These are phyloP conservation scores for Stentor roeselii DNA, from an alignment of 73 alveolate genomes.

Conservation along the genomic window DNA sequence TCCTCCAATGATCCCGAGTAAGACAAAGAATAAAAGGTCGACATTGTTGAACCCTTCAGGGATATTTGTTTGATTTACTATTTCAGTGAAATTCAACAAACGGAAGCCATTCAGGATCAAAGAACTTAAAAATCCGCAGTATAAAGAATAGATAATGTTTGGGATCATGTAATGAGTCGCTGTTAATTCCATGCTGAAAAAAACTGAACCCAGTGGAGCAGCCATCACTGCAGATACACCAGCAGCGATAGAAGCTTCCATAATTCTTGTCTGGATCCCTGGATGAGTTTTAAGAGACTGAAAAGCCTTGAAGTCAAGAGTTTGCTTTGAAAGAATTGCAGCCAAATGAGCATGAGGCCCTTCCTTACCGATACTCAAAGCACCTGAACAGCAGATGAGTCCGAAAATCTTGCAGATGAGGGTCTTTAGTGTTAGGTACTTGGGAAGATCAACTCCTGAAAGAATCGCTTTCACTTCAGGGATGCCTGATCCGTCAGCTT, in stretches of 20 bases:
- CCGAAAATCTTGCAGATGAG: conserved; percentile 83
- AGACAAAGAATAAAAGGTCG: neutral
- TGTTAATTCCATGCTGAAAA: conserved; percentile 90
- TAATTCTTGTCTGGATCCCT: conserved; percentile 50
- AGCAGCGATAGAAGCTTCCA: conserved; percentile 82
- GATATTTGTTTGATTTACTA: conserved; percentile 35
- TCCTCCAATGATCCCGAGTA: neutral
- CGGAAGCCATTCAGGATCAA: conserved; percentile 26
- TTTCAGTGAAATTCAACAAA: conserved; percentile 40
- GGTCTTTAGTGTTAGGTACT: conserved; percentile 73
- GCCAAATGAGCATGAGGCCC: conserved; percentile 95
- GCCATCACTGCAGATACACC: conserved; percentile 91
- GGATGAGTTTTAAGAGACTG: conserved; percentile 16
- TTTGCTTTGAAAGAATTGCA: conserved; percentile 67
- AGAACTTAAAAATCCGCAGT: conserved; percentile 55
- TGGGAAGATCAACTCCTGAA: conserved; percentile 80
- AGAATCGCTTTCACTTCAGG: conserved; percentile 91
- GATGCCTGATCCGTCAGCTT: conserved; percentile 94
- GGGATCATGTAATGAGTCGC: conserved; percentile 84
- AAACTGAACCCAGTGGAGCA: conserved; percentile 94
- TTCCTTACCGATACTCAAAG: conserved; percentile 86
- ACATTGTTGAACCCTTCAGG: conserved; percentile 21
- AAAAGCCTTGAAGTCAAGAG: conserved; percentile 59
- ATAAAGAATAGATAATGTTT: conserved; percentile 73
- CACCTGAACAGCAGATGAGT: conserved; percentile 69